Percentiles rank a stretch among this genome's conserved stretches.
Conservation (phyloP, 495 filamentous ascomycete genomes). For the Pseudomonodictys pantanalensis region DNA sequence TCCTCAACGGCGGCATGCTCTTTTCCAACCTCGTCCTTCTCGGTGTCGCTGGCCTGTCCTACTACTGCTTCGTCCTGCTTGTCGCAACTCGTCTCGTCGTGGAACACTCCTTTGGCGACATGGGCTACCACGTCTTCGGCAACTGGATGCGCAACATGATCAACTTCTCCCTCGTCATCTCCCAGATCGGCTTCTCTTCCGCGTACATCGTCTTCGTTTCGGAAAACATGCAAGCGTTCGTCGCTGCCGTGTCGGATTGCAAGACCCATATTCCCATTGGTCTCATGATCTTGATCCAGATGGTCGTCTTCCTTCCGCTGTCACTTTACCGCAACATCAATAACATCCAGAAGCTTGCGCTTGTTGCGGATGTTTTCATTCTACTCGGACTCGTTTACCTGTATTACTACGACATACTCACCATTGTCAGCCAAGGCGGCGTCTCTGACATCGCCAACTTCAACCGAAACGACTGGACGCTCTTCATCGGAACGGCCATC, state of each 20-base stretch:
- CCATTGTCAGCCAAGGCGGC: constrained; percentile 71
- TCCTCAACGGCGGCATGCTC: constrained; percentile 94
- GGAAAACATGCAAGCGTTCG: constrained; percentile 92
- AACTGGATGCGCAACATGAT: constrained; percentile 85
- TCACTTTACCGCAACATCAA: constrained; percentile 93
- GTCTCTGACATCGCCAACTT: constrained; percentile 80
- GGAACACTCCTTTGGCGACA: constrained; percentile 90
- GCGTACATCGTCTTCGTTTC: constrained; percentile 99
- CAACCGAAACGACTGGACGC: constrained; percentile 85
- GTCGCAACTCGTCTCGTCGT: constrained; percentile 81
- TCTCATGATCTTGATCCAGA: constrained; percentile 85
- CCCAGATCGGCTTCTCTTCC: constrained; percentile 90
- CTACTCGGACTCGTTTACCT: constrained; percentile 87
- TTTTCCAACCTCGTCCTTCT: constrained; percentile 91
- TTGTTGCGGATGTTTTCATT: constrained; percentile 92
- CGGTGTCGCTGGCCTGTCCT: constrained; percentile 76
- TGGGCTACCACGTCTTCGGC: constrained; percentile 88
- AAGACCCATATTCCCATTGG: constrained; percentile 76
- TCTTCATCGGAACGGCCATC: constrained; percentile 97
- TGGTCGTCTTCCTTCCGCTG: constrained; percentile 88
- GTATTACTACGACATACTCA: constrained; percentile 90
- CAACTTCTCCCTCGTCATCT: constrained; percentile 84
- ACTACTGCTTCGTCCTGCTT: constrained; percentile 93
- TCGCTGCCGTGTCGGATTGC: constrained; percentile 79
- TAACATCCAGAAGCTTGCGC: constrained; percentile 75